Evolutionary conservation across 2,329 filamentous ascomycete species (phyloP).

Genomic region (Pseudonectria buxi): DNA sequence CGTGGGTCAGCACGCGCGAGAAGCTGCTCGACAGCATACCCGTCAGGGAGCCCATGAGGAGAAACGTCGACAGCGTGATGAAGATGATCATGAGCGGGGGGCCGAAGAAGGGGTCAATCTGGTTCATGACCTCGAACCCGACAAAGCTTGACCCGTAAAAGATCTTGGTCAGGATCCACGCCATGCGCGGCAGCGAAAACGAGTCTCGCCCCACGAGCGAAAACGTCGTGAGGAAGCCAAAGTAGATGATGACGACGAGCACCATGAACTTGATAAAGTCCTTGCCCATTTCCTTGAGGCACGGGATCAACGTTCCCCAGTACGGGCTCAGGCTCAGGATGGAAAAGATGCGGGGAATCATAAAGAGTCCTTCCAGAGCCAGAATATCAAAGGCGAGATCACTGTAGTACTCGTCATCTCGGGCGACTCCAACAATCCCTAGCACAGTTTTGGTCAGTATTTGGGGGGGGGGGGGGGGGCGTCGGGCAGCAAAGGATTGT

Average conservation of each 20-base stretch:
- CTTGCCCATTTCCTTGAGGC: constrained; percentile 89
- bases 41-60: constrained; percentile 72
- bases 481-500: background rate
- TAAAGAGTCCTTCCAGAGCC: constrained; percentile 79
- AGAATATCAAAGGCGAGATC: constrained; percentile 85
- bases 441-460: constrained; percentile 4
- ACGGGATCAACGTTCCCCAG: constrained; percentile 84
- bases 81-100: constrained; percentile 64
- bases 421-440: constrained; percentile 34
- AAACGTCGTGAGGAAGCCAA: constrained; percentile 86
- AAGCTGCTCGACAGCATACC: constrained; percentile 74
- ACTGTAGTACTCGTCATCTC: constrained; percentile 54
- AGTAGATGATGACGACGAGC: constrained; percentile 72
- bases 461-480: too few species aligned
- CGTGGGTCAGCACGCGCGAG: constrained; percentile 55
- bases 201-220: constrained; percentile 66
- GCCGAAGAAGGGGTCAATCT: constrained; percentile 53
- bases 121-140: constrained; percentile 62
- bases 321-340: constrained; percentile 82
- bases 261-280: constrained; percentile 84
- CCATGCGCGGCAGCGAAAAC: constrained; percentile 62
- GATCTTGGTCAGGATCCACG: constrained; percentile 70
- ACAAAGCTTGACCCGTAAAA: constrained; percentile 73
- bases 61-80: constrained; percentile 68
- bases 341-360: constrained; percentile 84